Evolutionary conservation across 1,284 basidiomycete genomes (phyloP).

Genomic region (Golubevia pallescens): DNA sequence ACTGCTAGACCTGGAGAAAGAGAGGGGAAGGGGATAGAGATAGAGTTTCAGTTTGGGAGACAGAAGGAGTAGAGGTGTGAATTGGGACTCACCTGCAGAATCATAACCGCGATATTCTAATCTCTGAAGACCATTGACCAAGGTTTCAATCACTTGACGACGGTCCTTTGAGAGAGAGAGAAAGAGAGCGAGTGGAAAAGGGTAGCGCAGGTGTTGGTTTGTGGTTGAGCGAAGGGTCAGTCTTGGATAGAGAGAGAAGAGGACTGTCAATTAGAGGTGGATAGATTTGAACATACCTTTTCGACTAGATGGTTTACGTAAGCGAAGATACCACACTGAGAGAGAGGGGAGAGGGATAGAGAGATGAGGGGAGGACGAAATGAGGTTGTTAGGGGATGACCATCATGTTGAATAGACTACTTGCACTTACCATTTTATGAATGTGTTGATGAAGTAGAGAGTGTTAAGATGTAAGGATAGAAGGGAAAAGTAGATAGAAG

Average conservation of each 20-base stretch:
- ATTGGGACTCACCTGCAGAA: constrained; percentile 72
- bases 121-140: constrained; percentile 88
- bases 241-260: background rate
- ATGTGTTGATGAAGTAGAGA: too few species aligned
- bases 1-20: constrained; percentile 76
- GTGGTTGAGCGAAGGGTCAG: background rate
- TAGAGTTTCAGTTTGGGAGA: background rate
- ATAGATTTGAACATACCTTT: constrained; percentile 29
- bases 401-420: too few species aligned
- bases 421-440: too few species aligned
- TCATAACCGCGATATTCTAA: constrained; percentile 99
- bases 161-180: constrained; percentile 76
- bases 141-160: constrained; percentile 87
- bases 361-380: too few species aligned
- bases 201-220: background rate
- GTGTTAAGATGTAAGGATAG: too few species aligned
- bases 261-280: background rate
- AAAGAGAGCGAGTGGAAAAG: background rate
- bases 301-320: constrained; percentile 64
- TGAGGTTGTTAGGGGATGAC: too few species aligned
- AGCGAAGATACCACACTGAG: constrained; percentile 63
- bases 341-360: background rate
- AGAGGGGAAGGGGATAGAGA: background rate
- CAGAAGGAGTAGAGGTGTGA: constrained; percentile 1
- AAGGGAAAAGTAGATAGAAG: too few species aligned